Evolutionary conservation across 257 asterid species (phyloP), one percentile per base, ranked within the genome.

Genomic region (Cynanchum wilfordii): DNA sequence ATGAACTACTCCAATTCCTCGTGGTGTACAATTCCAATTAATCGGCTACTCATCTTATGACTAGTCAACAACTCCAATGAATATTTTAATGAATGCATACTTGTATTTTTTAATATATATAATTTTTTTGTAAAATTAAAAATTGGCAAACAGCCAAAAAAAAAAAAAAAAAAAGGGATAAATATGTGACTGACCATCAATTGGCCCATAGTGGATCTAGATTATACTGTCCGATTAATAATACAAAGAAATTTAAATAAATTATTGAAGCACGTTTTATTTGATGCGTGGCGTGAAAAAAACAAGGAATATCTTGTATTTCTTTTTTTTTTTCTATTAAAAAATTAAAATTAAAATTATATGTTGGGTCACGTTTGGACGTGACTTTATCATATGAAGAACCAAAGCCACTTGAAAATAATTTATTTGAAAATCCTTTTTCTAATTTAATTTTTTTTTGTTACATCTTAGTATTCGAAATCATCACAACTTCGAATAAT

Each of bases 231-330:
- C 27, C 0, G 7, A 29, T 19, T 45, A 7, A 45, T 57, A 7
- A 16, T 13, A 71, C 44, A 66, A 54, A 22, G 8, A 7, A 42
- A 42, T 10, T 44, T 45, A 2, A 66, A 9, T 13, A 75, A 40
- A 73, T 40, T 69, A 65, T 62, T 65, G 51, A 38, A 44, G 76
- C 73, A 82, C 82, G 82, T 79, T 73, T 73, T 76, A 78, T 45
- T 75, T 22, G 73, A 70, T 71, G 68, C 64, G 62, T 15, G 66
- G 56, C 80, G 44, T 75, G 78, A 68, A 71, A 78, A 59, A 36
- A 56, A 68, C 71, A 33, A 56, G 56, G 45, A 36, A 33, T 40
- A 38, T 57, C 68, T 74, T 6, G 22, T 11, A 15, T 1, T 36
- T 12, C 52, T 6, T 52, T 52, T 17, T 69, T 68, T n/a, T 33